phyloP scores from a whole-genome alignment of 441 rosid genomes.

The Gossypium schwendimanii region DNA sequence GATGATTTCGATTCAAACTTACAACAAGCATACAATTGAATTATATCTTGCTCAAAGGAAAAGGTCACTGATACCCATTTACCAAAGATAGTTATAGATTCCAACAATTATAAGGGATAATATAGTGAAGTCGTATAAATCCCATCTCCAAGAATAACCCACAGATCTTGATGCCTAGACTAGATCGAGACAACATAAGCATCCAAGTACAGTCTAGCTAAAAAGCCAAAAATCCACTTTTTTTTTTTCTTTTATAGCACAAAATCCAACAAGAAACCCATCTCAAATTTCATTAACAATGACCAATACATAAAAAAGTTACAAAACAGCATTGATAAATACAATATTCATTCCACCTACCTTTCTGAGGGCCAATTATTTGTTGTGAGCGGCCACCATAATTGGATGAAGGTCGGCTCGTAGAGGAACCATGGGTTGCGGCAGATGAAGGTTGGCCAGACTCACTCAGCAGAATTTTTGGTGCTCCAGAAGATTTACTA shows the following conservation, averaged over 20 bases:
- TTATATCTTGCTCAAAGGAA: neutral
- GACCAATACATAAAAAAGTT: neutral
- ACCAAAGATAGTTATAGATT: neutral
- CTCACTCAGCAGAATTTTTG: constrained; percentile 47
- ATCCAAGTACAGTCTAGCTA: neutral
- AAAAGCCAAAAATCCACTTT: neutral
- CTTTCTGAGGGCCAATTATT: constrained; percentile 57
- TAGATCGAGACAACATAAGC: neutral
- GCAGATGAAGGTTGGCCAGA: constrained; percentile 44
- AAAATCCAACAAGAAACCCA: neutral
- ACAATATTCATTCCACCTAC: constrained; percentile 26
- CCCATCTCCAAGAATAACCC: neutral
- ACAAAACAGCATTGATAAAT: neutral
- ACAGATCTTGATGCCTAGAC: neutral
- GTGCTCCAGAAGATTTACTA: constrained; percentile 45
- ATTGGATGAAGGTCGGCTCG: constrained; percentile 71
- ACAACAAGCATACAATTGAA: neutral
- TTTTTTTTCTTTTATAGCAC: neutral
- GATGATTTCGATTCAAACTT: neutral
- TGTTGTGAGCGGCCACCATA: constrained; percentile 64
- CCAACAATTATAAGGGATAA: neutral
- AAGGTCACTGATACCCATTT: neutral
- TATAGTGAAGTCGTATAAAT: neutral
- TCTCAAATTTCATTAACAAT: neutral
- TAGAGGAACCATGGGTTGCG: constrained; percentile 49